phyloP scores from a whole-genome alignment of 2,329 filamentous ascomycete genomes.

The Coniochaeta ligniaria region DNA sequence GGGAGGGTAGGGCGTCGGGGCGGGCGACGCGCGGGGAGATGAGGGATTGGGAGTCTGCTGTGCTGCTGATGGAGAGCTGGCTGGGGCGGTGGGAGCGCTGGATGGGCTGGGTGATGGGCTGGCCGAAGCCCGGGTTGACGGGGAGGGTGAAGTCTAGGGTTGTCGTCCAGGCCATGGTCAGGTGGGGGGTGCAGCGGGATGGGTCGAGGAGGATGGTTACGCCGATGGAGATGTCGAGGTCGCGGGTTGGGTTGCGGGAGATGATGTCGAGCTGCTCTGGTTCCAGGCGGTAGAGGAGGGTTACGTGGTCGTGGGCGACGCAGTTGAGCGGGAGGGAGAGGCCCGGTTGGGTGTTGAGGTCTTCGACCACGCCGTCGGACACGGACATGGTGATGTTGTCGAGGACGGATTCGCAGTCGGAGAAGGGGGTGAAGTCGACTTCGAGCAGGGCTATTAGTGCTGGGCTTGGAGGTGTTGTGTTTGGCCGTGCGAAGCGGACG shows the following conservation, averaged over 20 bases:
- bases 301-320: slow-evolving; percentile 67
- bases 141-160: slow-evolving; percentile 61
- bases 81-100: slow-evolving; percentile 55
- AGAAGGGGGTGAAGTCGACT: slow-evolving; percentile 64
- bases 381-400: slow-evolving; percentile 51
- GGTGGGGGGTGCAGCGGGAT: slow-evolving; percentile 49
- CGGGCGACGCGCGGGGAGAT: slow-evolving; percentile 49
- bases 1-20: slow-evolving; percentile 52
- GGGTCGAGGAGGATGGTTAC: slow-evolving; percentile 51
- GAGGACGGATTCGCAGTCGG: slow-evolving; percentile 59
- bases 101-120: slow-evolving; percentile 45
- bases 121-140: slow-evolving; percentile 55
- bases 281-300: slow-evolving; percentile 62
- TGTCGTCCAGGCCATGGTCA: slow-evolving; percentile 63
- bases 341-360: slow-evolving; percentile 44
- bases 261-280: slow-evolving; percentile 39
- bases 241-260: slow-evolving; percentile 36
- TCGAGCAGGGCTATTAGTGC: slow-evolving; percentile 65
- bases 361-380: slow-evolving; percentile 49
- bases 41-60: slow-evolving; percentile 44
- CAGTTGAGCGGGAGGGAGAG: slow-evolving; percentile 51
- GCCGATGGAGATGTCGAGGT: slow-evolving; percentile 52
- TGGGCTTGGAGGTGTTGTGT: slow-evolving; percentile 47
- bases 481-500: slow-evolving; percentile 63
- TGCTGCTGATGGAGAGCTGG: slow-evolving; percentile 52